phyloP scores from a whole-genome alignment of 495 filamentous ascomycete genomes.

The Tetracladium setigerum region DNA sequence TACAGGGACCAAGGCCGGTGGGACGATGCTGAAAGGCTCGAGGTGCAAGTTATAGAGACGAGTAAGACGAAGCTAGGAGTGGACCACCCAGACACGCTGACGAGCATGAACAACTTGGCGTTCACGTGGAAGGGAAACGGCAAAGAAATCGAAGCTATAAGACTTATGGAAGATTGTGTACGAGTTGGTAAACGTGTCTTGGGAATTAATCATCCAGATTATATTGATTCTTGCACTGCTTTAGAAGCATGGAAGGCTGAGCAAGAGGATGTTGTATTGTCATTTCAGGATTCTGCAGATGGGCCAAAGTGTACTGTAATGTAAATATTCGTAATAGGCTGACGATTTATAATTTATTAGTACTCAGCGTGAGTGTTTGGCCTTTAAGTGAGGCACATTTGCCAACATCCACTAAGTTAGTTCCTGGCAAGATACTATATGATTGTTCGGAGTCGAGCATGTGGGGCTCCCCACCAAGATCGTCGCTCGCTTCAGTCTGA shows the following conservation, averaged over 20 bases:
- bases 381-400: conserved; percentile 4
- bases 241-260: conserved; percentile 12
- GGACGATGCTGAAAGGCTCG: conserved; percentile 24
- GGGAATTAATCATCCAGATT: conserved; percentile 5
- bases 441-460: neutral
- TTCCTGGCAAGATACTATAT: neutral
- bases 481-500: conserved; percentile 10
- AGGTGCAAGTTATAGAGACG: conserved; percentile 12
- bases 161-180: conserved; percentile 9
- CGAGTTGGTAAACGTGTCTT: conserved; percentile 5
- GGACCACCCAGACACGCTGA: conserved; percentile 27
- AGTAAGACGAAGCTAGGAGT: conserved; percentile 19
- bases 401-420: conserved; percentile 3
- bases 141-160: conserved; percentile 5
- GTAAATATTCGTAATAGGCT: conserved; percentile 6
- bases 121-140: conserved; percentile 22
- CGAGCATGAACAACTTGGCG: conserved; percentile 24
- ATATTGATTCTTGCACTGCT: conserved; percentile 1
- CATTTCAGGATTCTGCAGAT: conserved; percentile 1
- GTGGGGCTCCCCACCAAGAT: neutral
- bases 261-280: conserved; percentile 8
- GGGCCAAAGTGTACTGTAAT: neutral
- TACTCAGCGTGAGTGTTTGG: conserved; percentile 1
- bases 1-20: conserved; percentile 22
- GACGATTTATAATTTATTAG: neutral